Conservation (phyloP, 2,329 filamentous ascomycete genomes). For the Diaporthe batatas region DNA sequence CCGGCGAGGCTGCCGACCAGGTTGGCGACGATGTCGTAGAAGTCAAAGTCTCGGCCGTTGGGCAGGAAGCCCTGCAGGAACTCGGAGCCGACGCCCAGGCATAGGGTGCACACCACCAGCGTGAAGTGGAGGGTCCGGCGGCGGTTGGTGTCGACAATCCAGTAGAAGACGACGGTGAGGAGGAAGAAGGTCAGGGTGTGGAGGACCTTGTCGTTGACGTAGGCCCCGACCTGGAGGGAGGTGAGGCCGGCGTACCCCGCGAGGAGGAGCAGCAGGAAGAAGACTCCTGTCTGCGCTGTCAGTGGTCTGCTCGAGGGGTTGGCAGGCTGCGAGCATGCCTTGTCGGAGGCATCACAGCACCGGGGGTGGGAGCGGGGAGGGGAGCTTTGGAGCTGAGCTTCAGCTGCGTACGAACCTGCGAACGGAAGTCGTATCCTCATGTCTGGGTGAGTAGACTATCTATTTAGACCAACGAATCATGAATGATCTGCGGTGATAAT, state of each 20-base stretch:
- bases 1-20: slow-evolving; percentile 81
- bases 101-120: slow-evolving; percentile 80
- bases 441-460: slow-evolving; percentile 41
- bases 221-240: slow-evolving; percentile 64
- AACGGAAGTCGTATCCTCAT: slow-evolving; percentile 93
- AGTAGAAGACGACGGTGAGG: slow-evolving; percentile 92
- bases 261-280: slow-evolving; percentile 77
- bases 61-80: slow-evolving; percentile 81
- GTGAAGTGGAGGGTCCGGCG: slow-evolving; percentile 88
- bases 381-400: slow-evolving; percentile 7
- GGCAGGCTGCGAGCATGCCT: neutral
- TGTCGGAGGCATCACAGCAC: neutral
- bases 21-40: slow-evolving; percentile 90
- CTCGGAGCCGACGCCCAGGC: slow-evolving; percentile 79
- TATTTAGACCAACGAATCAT: slow-evolving; percentile 19
- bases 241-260: slow-evolving; percentile 86
- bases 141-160: slow-evolving; percentile 92
- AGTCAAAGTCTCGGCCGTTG: slow-evolving; percentile 79
- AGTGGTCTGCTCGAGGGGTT: slow-evolving; percentile 26
- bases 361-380: slow-evolving; percentile 1
- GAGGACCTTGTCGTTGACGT: slow-evolving; percentile 89
- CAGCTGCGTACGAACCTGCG: slow-evolving; percentile 74
- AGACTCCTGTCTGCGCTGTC: slow-evolving; percentile 67
- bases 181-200: slow-evolving; percentile 92
- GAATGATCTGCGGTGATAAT: slow-evolving; percentile 15